Conservation (phyloP, 2,329 filamentous ascomycete genomes). For the Trichoderma endophyticum region DNA sequence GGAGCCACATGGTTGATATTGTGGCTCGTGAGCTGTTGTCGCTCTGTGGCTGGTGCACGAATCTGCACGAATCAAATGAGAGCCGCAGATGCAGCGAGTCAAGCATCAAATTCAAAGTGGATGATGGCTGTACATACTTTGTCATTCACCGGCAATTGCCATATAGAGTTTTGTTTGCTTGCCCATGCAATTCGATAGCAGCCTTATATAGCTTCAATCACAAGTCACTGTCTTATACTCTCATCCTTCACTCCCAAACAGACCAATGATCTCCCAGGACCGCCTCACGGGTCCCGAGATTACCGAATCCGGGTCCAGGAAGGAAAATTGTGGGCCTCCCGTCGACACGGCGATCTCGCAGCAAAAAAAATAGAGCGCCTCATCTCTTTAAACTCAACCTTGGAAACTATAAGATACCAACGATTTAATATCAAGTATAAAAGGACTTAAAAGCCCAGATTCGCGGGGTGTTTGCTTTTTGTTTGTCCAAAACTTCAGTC, state of each 20-base stretch:
- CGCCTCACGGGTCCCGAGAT: constrained; percentile 2
- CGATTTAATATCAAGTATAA: neutral
- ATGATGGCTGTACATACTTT: neutral
- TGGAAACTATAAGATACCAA: neutral
- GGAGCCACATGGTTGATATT: neutral
- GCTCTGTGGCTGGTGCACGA: neutral
- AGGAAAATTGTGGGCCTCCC: neutral
- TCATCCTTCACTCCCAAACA: neutral
- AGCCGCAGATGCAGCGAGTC: neutral
- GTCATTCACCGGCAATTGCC: neutral
- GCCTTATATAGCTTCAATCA: neutral
- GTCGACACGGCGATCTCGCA: neutral
- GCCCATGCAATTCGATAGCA: neutral
- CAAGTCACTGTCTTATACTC: neutral
- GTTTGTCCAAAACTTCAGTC: neutral
- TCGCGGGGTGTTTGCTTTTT: neutral
- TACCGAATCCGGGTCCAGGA: neutral
- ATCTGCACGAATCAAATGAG: neutral
- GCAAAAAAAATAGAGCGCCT: neutral
- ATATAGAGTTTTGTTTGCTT: neutral
- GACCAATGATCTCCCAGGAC: constrained; percentile 1
- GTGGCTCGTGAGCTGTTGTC: neutral
- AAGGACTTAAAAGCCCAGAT: neutral
- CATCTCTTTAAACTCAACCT: neutral
- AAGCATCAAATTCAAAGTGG: neutral